Conservation (phyloP, 306 rosid genomes). For the Cicer pinnatifidum region DNA sequence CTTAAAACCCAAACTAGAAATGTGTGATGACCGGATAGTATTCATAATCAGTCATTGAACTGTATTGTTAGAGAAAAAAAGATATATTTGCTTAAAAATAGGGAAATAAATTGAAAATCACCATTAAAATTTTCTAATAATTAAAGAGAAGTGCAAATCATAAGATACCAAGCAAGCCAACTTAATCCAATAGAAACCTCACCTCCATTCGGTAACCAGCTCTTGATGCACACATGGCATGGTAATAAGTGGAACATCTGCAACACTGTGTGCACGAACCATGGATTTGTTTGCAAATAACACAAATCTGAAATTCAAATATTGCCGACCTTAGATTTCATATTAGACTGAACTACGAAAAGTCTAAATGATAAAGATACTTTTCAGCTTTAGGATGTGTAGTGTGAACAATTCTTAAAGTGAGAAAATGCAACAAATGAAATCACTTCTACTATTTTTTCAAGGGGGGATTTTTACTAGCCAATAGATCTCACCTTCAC, state of each 20-base stretch:
- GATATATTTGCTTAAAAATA: slow-evolving; percentile 8
- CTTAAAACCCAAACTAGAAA: slow-evolving; percentile 30
- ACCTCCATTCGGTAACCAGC: slow-evolving; percentile 99
- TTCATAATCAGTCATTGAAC: slow-evolving; percentile 22
- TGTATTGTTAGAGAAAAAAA: not conserved
- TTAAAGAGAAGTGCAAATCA: slow-evolving; percentile 16
- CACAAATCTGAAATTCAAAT: slow-evolving; percentile 84
- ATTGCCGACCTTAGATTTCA: slow-evolving; percentile 38
- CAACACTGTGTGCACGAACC: slow-evolving; percentile 99
- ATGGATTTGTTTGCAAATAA: slow-evolving; percentile 95
- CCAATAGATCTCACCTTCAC: slow-evolving; percentile 70
- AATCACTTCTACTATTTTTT: slow-evolving; percentile 26
- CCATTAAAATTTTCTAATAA: slow-evolving; percentile 12
- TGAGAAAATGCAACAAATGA: slow-evolving; percentile 30
- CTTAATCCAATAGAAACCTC: slow-evolving; percentile 42
- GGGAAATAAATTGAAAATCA: slow-evolving; percentile 36
- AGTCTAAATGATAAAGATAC: slow-evolving; percentile 35
- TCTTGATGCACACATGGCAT: slow-evolving; percentile 99
- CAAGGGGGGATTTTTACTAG: slow-evolving; percentile 7
- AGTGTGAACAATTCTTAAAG: slow-evolving; percentile 20
- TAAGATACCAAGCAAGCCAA: slow-evolving; percentile 29
- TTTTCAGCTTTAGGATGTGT: slow-evolving; percentile 21
- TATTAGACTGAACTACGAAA: slow-evolving; percentile 35
- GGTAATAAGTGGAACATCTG: slow-evolving; percentile 98
- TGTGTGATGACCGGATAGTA: slow-evolving; percentile 13